Percentiles rank a stretch among this genome's conserved stretches.
Evolutionary conservation across 257 asterid species (phyloP).

Genomic region (Solanum lycopersicoides): DNA sequence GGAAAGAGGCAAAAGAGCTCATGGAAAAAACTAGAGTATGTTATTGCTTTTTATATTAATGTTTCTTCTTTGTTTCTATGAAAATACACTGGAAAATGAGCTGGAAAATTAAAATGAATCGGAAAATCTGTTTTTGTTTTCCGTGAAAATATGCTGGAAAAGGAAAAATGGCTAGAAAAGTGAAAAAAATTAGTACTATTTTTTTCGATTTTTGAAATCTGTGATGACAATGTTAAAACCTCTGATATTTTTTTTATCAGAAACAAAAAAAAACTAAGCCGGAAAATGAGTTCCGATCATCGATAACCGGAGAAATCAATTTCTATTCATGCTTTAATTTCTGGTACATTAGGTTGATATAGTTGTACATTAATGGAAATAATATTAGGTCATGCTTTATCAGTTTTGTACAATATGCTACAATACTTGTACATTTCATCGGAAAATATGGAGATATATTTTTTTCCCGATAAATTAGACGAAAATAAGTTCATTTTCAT

Average conservation of each 20-base stretch:
- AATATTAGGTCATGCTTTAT: neutral
- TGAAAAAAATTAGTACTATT: neutral
- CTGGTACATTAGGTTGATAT: neutral
- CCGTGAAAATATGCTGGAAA: neutral
- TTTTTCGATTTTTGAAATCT: neutral
- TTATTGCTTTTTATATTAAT: neutral
- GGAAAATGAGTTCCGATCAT: neutral
- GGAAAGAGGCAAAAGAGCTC: conserved; percentile 53
- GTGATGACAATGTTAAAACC: neutral
- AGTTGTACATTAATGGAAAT: neutral
- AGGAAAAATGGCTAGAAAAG: neutral
- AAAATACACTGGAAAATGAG: neutral
- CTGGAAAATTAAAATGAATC: neutral
- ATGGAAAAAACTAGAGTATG: conserved; percentile 58
- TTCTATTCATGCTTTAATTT: neutral
- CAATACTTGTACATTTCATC: neutral
- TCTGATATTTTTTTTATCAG: neutral
- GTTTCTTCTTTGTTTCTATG: neutral
- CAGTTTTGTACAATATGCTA: neutral
- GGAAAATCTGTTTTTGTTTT: neutral
- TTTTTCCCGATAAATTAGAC: neutral
- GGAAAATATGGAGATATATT: neutral
- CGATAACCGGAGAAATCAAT: neutral
- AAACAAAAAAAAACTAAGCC: neutral
- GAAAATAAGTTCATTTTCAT: neutral